Base-by-base conservation (phyloP, 495 filamentous ascomycete genomes). In the Penicillium paxilli region DNA sequence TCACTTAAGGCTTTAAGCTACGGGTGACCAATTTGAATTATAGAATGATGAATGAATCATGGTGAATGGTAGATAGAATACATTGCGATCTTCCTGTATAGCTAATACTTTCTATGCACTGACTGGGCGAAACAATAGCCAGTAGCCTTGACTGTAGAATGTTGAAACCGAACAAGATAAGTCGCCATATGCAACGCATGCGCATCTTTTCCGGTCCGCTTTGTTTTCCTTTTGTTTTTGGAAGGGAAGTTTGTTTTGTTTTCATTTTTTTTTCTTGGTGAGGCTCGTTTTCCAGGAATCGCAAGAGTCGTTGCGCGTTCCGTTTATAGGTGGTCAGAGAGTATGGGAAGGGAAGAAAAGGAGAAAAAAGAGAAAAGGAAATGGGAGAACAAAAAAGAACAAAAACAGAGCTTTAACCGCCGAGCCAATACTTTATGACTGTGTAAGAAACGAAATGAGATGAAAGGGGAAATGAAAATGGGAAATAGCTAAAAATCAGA, bases 11-110 rank as follows among this genome's bases (percentile, higher is more conserved):
- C n/a, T n/a, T n/a, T n/a, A n/a, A n/a, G n/a, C n/a, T n/a, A n/a
- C n/a, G n/a, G n/a, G n/a, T n/a, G n/a, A n/a, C n/a, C n/a, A n/a
- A n/a, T n/a, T n/a, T n/a, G n/a, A n/a, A n/a, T n/a, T n/a, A n/a
- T n/a, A n/a, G n/a, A n/a, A n/a, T n/a, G n/a, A n/a, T n/a, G n/a
- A n/a, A n/a, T n/a, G n/a, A n/a, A n/a, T n/a, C n/a, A n/a, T n/a
- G n/a, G n/a, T n/a, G 8, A 32, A 32, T 32, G 30, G 10, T 44
- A 22, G 26, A 38, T 49, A 35, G 47, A 56, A 56, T 57, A 47
- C 45, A 63, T 53, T 60, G 59, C 44, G 55, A 58, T 55, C 50
- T 54, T 47, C n/a, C 41, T 41, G 25, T 52, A 46, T 52, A 49
- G 25, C 17, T 37, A 19, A 35, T 23, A 5, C 26, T 12, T 47